These are phyloP conservation scores for Cystobasidium sp. DNA, from an alignment of 1,284 basidiomycete genomes.

Conservation along the genomic window DNA sequence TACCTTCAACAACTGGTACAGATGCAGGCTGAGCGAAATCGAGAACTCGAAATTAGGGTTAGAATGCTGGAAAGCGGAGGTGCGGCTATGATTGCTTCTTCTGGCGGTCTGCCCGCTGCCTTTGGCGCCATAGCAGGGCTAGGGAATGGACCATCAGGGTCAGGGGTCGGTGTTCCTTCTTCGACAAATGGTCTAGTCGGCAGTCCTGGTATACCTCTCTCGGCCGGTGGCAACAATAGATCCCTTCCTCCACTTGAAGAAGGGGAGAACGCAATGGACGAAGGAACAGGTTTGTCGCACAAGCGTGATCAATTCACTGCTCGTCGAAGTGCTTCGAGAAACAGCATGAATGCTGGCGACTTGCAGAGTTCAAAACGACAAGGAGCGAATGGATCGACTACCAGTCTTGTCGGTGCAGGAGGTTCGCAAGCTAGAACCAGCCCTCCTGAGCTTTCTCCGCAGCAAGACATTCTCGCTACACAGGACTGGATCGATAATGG, in stretches of 20 bases:
- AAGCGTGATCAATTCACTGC: slow-evolving; percentile 36
- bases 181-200: not conserved
- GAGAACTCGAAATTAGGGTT: slow-evolving; percentile 67
- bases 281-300: slow-evolving; percentile 11
- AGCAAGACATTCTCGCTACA: not conserved
- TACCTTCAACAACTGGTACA: slow-evolving; percentile 82
- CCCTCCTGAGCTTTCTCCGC: not conserved
- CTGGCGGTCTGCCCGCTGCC: not conserved
- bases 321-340: slow-evolving; percentile 15
- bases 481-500: slow-evolving; percentile 16
- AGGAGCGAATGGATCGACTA: too few species aligned
- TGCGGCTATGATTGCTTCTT: not conserved
- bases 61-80: slow-evolving; percentile 22
- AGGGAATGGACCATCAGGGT: not conserved
- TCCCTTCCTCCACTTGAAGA: slow-evolving; percentile 20
- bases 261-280: slow-evolving; percentile 17
- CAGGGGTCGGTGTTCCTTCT: not conserved
- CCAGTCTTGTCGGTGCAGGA: too few species aligned
- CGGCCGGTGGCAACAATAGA: not conserved
- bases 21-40: slow-evolving; percentile 72
- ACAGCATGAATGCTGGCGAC: slow-evolving; percentile 18
- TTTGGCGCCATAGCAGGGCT: too few species aligned
- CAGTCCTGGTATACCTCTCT: slow-evolving; percentile 19
- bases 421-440: not conserved
- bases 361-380: too few species aligned